phyloP scores from a whole-genome alignment of 169 alveolate genomes.

The Blepharisma undulans region DNA sequence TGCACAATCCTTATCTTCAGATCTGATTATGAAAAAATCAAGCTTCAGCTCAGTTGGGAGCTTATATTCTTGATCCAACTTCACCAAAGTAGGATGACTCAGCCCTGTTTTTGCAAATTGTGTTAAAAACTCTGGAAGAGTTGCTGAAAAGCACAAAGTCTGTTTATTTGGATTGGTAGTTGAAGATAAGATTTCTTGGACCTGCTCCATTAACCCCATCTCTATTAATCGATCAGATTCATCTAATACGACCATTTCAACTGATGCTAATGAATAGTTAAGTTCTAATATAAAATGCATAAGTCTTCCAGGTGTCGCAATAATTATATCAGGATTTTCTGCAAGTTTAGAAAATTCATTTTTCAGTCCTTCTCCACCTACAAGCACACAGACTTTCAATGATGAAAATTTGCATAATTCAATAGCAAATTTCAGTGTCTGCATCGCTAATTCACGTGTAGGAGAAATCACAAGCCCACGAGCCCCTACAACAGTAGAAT shows the following conservation, averaged over 20 bases:
- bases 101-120: constrained; percentile 82
- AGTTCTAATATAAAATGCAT: constrained; percentile 91
- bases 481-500: constrained; percentile 20
- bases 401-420: neutral
- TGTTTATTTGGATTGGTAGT: neutral
- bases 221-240: constrained; percentile 96
- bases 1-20: constrained; percentile 10
- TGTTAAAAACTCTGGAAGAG: constrained; percentile 73
- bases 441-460: constrained; percentile 91
- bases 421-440: constrained; percentile 77
- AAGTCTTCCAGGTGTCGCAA: constrained; percentile 98
- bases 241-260: constrained; percentile 91
- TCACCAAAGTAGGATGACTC: constrained; percentile 84
- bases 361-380: constrained; percentile 38
- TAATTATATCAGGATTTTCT: constrained; percentile 92
- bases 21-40: constrained; percentile 62
- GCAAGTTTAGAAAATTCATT: constrained; percentile 46
- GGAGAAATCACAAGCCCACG: constrained; percentile 89
- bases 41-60: constrained; percentile 64
- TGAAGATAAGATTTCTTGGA: constrained; percentile 79
- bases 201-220: constrained; percentile 92
- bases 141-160: constrained; percentile 43
- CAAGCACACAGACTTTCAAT: neutral
- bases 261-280: constrained; percentile 84
- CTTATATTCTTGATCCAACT: constrained; percentile 75